phyloP scores from a whole-genome alignment of 2,329 filamentous ascomycete genomes.

The Lachnellula cervina region DNA sequence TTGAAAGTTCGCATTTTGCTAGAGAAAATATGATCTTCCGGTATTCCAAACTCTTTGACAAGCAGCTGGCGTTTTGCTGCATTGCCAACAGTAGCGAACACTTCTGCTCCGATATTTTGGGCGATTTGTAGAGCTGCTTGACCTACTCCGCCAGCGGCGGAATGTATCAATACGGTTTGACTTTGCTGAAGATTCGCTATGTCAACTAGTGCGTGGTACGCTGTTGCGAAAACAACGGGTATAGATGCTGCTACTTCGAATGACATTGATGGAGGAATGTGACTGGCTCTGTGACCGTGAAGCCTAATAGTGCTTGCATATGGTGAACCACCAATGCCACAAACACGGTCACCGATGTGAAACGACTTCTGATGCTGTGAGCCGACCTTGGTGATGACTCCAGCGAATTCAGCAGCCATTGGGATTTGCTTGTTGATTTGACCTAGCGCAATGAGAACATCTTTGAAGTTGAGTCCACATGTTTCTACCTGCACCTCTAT shows the following conservation, averaged over 20 bases:
- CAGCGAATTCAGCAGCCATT: slow-evolving; percentile 30
- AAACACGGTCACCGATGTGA: slow-evolving; percentile 28
- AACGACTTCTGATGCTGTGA: slow-evolving; percentile 16
- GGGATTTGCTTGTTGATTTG: slow-evolving; percentile 23
- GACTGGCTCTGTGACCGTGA: slow-evolving; percentile 12
- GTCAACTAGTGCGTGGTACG: slow-evolving; percentile 40
- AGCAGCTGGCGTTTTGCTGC: slow-evolving; percentile 36
- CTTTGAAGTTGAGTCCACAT: slow-evolving; percentile 16
- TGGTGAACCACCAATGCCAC: neutral
- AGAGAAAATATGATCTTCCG: slow-evolving; percentile 7
- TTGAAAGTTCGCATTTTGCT: slow-evolving; percentile 29
- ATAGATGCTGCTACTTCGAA: slow-evolving; percentile 30
- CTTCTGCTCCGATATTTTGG: slow-evolving; percentile 29
- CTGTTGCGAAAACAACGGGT: slow-evolving; percentile 38
- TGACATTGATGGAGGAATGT: slow-evolving; percentile 23
- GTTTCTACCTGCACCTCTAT: slow-evolving; percentile 20
- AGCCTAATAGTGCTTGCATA: neutral
- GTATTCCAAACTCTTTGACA: slow-evolving; percentile 18
- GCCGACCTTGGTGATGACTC: slow-evolving; percentile 26
- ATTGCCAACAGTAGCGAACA: slow-evolving; percentile 40
- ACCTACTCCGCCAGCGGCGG: slow-evolving; percentile 10
- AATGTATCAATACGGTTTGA: slow-evolving; percentile 17
- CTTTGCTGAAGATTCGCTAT: slow-evolving; percentile 35
- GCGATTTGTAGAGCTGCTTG: slow-evolving; percentile 27
- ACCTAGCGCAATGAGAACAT: slow-evolving; percentile 31